phyloP scores from a whole-genome alignment of 31 red algal species.

The Endocladia muricata region DNA sequence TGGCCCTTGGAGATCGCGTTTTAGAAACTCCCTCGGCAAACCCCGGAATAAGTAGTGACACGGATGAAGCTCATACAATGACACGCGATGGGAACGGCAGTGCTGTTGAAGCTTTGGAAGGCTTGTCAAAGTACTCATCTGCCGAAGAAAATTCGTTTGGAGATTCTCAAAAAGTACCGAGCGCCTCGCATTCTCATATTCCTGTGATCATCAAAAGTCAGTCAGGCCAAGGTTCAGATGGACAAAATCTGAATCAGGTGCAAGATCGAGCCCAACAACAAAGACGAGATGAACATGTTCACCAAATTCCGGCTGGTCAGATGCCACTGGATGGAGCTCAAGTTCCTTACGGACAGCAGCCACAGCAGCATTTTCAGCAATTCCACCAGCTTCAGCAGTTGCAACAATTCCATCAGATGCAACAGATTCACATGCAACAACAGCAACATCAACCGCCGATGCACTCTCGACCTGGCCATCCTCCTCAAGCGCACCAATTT shows the following conservation, averaged over 20 bases:
- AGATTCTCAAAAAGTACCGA: not conserved
- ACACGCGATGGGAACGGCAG: not conserved
- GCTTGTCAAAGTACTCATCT: slow-evolving; percentile 8
- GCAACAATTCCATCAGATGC: slow-evolving; percentile 20
- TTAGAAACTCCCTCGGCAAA: not conserved
- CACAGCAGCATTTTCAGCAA: slow-evolving; percentile 11
- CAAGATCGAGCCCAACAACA: too few relatives aligned
- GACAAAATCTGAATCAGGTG: too few relatives aligned
- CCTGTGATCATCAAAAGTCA: too few relatives aligned
- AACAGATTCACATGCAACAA: not conserved
- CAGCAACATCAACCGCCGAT: slow-evolving; percentile 7
- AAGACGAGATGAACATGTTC: too few relatives aligned
- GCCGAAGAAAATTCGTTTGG: not conserved
- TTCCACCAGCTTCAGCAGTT: slow-evolving; percentile 29
- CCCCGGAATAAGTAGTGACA: not conserved
- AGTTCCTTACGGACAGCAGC: not conserved
- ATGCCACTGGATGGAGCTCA: too few relatives aligned
- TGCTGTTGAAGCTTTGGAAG: slow-evolving; percentile 16
- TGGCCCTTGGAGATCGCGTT: not conserved
- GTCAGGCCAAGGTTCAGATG: too few relatives aligned
- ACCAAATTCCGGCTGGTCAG: too few relatives aligned
- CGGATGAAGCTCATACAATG: not conserved
- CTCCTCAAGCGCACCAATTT: not conserved
- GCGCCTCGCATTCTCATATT: too few relatives aligned
- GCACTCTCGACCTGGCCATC: not conserved